Evolutionary conservation across 805 yeast species (phyloP).

Genomic region (Lipomyces kockii): DNA sequence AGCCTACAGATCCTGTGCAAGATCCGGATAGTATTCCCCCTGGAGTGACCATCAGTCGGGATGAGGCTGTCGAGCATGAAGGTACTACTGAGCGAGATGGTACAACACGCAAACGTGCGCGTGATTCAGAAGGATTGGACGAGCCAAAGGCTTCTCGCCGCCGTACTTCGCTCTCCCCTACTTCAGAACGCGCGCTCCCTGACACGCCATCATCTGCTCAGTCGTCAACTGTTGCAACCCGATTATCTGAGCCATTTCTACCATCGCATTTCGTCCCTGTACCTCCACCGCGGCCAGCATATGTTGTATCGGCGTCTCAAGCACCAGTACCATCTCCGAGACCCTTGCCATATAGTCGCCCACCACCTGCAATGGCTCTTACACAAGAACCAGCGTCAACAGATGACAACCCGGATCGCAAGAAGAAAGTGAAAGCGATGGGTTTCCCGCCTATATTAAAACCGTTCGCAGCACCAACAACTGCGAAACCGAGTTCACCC

Average conservation of each 20-base stretch:
- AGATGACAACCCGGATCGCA: slow-evolving; percentile 13
- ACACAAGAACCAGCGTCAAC: neutral
- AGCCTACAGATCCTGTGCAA: neutral
- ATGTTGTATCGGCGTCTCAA: slow-evolving; percentile 7
- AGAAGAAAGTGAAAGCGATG: slow-evolving; percentile 38
- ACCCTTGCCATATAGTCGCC: slow-evolving; percentile 7
- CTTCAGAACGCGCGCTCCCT: neutral
- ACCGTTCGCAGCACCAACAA: slow-evolving; percentile 9
- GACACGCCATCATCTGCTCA: neutral
- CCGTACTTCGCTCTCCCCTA: neutral
- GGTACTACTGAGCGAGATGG: neutral
- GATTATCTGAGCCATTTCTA: slow-evolving; percentile 18
- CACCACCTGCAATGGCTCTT: neutral
- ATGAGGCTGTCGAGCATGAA: slow-evolving; percentile 4
- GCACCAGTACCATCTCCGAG: neutral
- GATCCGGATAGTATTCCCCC: slow-evolving; percentile 11
- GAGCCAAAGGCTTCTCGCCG: neutral
- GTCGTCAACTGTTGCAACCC: neutral
- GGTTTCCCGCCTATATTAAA: slow-evolving; percentile 42
- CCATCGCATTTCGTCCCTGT: slow-evolving; percentile 20
- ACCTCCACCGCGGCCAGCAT: slow-evolving; percentile 34
- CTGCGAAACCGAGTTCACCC: neutral
- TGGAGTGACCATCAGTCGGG: slow-evolving; percentile 6
- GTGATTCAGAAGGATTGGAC: neutral
- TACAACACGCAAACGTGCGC: neutral